These are phyloP conservation scores for Ambrosiella xylebori DNA, from an alignment of 2,329 filamentous ascomycete genomes.

Conservation along the genomic window DNA sequence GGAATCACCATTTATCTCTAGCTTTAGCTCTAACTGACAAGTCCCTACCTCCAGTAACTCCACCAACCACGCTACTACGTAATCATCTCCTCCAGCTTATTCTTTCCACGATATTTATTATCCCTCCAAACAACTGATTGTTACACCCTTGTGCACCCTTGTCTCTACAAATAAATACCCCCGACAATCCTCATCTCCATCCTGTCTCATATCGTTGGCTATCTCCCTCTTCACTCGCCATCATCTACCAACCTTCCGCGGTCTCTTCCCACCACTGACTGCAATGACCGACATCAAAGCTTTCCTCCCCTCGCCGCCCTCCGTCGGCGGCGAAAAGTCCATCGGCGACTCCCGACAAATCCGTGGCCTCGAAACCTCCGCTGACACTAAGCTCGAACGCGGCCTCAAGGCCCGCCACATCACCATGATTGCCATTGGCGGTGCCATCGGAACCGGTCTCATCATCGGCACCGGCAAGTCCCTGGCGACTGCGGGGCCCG, in stretches of 20 bases:
- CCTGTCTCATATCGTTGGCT: neutral
- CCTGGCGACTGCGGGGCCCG: conserved; percentile 39
- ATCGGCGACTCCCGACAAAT: conserved; percentile 19
- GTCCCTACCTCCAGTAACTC: neutral
- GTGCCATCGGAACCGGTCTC: conserved; percentile 56
- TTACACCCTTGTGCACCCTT: neutral
- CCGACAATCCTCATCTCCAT: neutral
- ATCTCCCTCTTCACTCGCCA: neutral
- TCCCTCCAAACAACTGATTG: no score
- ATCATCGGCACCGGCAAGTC: conserved; percentile 50
- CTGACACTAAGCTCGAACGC: conserved; percentile 32
- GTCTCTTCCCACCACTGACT: neutral
- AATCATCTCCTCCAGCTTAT: neutral
- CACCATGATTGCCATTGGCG: conserved; percentile 52
- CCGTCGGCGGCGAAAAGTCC: conserved; percentile 6
- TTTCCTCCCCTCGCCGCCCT: neutral
- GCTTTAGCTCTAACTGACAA: neutral
- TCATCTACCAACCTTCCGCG: neutral
- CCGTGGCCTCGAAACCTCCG: conserved; percentile 31
- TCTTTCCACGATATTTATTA: neutral
- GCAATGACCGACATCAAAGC: conserved; percentile 8
- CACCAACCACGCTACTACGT: neutral
- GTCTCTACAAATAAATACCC: neutral
- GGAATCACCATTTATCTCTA: no score
- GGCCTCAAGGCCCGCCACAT: conserved; percentile 38